Evolutionary conservation across 768 basidiomycete species (phyloP), one percentile per base, ranked within the genome.

Genomic region (Mycena metata): DNA sequence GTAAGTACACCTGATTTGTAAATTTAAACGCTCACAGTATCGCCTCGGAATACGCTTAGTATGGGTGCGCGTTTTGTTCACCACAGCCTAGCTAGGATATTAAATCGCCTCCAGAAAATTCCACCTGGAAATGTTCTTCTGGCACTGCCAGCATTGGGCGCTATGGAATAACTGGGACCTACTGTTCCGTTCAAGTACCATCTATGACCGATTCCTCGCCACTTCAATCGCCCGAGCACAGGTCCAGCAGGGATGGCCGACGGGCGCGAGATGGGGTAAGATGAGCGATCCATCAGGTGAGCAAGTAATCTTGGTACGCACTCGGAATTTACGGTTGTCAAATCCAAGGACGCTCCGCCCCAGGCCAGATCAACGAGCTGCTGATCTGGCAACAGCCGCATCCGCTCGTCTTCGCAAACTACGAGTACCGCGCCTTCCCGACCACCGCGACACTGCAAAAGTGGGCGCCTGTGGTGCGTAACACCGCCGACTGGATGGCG

Each of bases 311-410:
- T 39, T 39, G 30, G n/a, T n/a, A n/a, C n/a, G n/a, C 11, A 10
- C 39, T 39, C 10, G 11, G 39, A 10, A 10, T 39, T 11, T 15
- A 39, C 10, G 11, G 11, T 39, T 39, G 11, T 10, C 39, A 39
- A 39, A 10, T 47, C 11, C 21, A 41, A 68, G 70, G 70, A 16
- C 84, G 88, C 19, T 86, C 85, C 15, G 80, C 88, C 0, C 89
- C 89, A 0, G 88, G 88, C 1, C 81, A 88, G 66, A 88, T 89
- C 72, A 90, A 90, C 79, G 86, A 88, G 71, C 82, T 89, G 17
- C 81, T 90, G 41, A 86, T 90, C 62, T 90, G 88, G 88, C 83
- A 89, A 71, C 89, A 89, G 73, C 83, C 84, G 0, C 88, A 90
- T 74, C 88, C 88, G 1, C 79, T 90, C 33, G 77, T 88, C 13